Conservation (phyloP, 2,329 filamentous ascomycete genomes). For the Ophiostoma populinum region DNA sequence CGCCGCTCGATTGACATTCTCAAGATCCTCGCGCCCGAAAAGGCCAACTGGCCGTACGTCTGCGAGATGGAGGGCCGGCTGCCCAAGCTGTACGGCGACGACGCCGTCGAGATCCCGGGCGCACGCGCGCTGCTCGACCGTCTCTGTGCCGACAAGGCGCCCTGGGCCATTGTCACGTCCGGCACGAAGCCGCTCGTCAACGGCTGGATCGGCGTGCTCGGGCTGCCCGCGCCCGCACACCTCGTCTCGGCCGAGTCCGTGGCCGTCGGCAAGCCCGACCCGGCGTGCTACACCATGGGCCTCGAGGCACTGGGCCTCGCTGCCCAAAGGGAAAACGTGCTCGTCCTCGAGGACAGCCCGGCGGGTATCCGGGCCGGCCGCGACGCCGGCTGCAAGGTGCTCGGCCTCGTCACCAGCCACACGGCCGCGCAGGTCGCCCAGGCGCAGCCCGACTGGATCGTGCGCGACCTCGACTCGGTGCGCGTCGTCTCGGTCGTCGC, state of each 20-base stretch:
- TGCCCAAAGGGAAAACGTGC: slow-evolving; percentile 25
- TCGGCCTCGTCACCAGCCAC: slow-evolving; percentile 77
- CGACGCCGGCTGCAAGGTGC: slow-evolving; percentile 67
- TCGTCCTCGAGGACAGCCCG: slow-evolving; percentile 81
- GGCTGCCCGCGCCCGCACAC: slow-evolving; percentile 45
- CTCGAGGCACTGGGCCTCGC: slow-evolving; percentile 40
- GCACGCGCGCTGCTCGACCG: slow-evolving; percentile 51
- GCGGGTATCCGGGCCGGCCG: slow-evolving; percentile 72
- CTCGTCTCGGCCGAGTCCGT: slow-evolving; percentile 66
- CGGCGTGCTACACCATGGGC: slow-evolving; percentile 54
- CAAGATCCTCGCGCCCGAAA: slow-evolving; percentile 59
- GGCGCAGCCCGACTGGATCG: slow-evolving; percentile 77
- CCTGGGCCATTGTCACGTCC: slow-evolving; percentile 79
- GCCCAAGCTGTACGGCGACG: slow-evolving; percentile 56
- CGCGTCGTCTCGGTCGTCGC: slow-evolving; percentile 38
- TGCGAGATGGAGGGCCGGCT: slow-evolving; percentile 60
- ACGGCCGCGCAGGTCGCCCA: slow-evolving; percentile 50
- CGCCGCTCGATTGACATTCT: slow-evolving; percentile 77
- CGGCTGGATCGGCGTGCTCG: slow-evolving; percentile 54
- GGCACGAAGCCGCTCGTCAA: slow-evolving; percentile 50
- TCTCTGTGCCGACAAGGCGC: slow-evolving; percentile 40
- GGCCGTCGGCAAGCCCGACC: slow-evolving; percentile 58
- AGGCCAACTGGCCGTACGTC: slow-evolving; percentile 87
- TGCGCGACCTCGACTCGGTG: slow-evolving; percentile 62
- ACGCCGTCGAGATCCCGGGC: slow-evolving; percentile 76